Conservation (phyloP, 2,329 filamentous ascomycete genomes). For the Pyrenophora seminiperda region DNA sequence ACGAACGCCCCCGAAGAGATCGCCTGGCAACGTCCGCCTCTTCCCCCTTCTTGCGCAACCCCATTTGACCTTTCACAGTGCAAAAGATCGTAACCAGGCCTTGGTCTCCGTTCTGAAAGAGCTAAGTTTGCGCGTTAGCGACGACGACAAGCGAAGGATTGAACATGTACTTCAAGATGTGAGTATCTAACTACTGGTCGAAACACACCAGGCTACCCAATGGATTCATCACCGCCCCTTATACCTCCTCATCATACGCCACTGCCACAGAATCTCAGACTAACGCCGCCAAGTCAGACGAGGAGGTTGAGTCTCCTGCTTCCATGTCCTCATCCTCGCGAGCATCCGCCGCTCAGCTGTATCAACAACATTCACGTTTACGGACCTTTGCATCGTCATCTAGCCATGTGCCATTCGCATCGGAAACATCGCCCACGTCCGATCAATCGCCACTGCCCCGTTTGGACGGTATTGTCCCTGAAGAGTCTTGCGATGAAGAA, state of each 20-base stretch:
- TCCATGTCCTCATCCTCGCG: conserved; percentile 8
- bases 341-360: not conserved
- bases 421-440: not conserved
- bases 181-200: not conserved
- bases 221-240: not conserved
- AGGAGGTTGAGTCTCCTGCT: not conserved
- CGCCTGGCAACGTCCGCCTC: conserved; percentile 30
- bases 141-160: conserved; percentile 18
- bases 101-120: conserved; percentile 21
- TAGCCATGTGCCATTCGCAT: not conserved
- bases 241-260: not conserved
- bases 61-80: conserved; percentile 12
- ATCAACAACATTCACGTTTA: conserved; percentile 3
- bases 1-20: conserved; percentile 38
- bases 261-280: not conserved
- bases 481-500: conserved; percentile 2
- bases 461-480: not conserved
- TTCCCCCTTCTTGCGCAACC: not conserved
- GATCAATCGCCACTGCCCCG: conserved; percentile 3
- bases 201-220: not conserved
- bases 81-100: conserved; percentile 19
- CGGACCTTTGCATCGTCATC: not conserved
- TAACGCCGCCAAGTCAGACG: conserved; percentile 10
- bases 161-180: conserved; percentile 18
- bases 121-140: conserved; percentile 18